Conservation (phyloP, 192 early-diverging fungal species). For the Geosiphon pyriformis region DNA sequence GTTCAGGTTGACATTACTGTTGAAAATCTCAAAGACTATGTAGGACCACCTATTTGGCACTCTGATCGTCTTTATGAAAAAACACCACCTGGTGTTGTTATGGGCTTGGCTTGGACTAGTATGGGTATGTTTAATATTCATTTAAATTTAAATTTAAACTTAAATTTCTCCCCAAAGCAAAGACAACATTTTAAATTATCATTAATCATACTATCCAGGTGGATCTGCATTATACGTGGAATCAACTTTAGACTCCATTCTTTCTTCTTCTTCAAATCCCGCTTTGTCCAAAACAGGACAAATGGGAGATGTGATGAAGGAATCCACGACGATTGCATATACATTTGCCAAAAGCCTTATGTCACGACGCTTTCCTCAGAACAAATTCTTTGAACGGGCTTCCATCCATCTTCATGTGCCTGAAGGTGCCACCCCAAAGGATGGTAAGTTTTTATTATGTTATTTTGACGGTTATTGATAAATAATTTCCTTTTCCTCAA, state of each 20-base stretch:
- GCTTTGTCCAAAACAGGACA: slow-evolving; percentile 86
- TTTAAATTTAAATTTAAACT: too few species aligned
- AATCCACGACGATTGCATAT: slow-evolving; percentile 91
- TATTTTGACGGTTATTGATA: not conserved
- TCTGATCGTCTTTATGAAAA: slow-evolving; percentile 86
- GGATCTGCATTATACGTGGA: slow-evolving; percentile 95
- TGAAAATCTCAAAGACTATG: slow-evolving; percentile 84
- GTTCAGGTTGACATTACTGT: slow-evolving; percentile 61
- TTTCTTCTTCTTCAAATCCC: slow-evolving; percentile 50
- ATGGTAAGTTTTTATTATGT: slow-evolving; percentile 55
- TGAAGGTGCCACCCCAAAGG: slow-evolving; percentile 96
- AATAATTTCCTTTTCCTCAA: not conserved
- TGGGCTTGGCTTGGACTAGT: slow-evolving; percentile 97
- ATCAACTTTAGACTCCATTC: slow-evolving; percentile 77
- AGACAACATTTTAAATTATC: too few species aligned
- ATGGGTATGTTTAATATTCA: slow-evolving; percentile 60
- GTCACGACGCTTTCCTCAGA: slow-evolving; percentile 68
- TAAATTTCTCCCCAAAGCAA: too few species aligned
- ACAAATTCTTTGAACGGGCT: slow-evolving; percentile 88
- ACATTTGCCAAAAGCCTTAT: slow-evolving; percentile 89
- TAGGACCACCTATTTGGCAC: slow-evolving; percentile 84
- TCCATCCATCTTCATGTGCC: slow-evolving; percentile 93
- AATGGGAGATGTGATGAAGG: slow-evolving; percentile 99
- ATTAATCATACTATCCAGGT: too few species aligned
- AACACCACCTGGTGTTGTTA: slow-evolving; percentile 91